Conservation (phyloP, 2,329 filamentous ascomycete species). For the Seiridium cupressi region DNA sequence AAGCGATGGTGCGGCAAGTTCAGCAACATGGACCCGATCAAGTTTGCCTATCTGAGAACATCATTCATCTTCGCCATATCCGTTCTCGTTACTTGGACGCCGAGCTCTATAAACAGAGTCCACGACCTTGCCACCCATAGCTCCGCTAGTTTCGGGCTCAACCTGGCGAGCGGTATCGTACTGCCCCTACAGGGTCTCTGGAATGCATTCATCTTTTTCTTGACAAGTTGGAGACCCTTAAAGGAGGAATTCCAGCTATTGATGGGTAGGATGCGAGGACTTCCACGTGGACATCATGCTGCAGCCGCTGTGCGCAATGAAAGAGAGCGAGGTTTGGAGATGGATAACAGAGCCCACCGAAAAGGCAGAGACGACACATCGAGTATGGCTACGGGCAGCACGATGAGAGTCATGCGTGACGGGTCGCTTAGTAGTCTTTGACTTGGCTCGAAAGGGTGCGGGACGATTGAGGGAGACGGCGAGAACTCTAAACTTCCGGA, state of each 20-base stretch:
- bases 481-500: too few relatives aligned
- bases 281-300: conserved; percentile 22
- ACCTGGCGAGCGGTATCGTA: conserved; percentile 68
- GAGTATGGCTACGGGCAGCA: conserved; percentile 17
- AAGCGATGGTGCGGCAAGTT: conserved; percentile 27
- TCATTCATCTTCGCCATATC: conserved; percentile 61
- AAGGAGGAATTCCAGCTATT: conserved; percentile 28
- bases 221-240: conserved; percentile 53
- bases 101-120: conserved; percentile 71
- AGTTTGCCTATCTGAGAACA: conserved; percentile 59
- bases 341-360: conserved; percentile 13
- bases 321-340: conserved; percentile 18
- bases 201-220: conserved; percentile 76
- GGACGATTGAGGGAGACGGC: not conserved
- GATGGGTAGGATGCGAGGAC: conserved; percentile 17
- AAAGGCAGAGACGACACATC: conserved; percentile 14
- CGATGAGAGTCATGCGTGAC: conserved; percentile 21
- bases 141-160: conserved; percentile 59
- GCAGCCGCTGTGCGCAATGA: conserved; percentile 25
- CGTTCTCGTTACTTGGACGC: conserved; percentile 61
- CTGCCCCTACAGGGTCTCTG: conserved; percentile 77
- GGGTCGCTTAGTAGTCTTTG: conserved; percentile 16
- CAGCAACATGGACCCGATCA: conserved; percentile 51
- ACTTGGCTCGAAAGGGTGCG: not conserved
- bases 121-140: conserved; percentile 60